Evolutionary conservation across 257 asterid genomes (phyloP).

Genomic region (Salvia splendens): DNA sequence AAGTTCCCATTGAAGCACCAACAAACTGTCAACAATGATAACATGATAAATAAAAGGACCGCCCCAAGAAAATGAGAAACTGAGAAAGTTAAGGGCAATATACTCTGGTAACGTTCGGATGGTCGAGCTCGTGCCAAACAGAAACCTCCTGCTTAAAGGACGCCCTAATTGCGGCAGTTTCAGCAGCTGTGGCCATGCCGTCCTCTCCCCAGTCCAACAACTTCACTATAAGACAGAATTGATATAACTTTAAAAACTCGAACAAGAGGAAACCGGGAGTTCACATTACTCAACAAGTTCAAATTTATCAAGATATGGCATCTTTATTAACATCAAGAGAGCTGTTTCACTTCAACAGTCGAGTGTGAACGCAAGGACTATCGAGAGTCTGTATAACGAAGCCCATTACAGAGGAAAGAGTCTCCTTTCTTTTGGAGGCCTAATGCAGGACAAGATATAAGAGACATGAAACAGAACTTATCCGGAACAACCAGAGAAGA

Average conservation of each 20-base stretch:
- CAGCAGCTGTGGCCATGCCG: conserved; percentile 75
- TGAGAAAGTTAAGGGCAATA: conserved; percentile 15
- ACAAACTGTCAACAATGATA: conserved; percentile 51
- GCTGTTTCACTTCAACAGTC: not conserved
- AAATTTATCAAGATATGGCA: too few species aligned
- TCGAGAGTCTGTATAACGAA: too few species aligned
- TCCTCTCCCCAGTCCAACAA: conserved; percentile 94
- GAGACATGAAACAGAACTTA: not conserved
- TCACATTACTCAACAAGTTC: too few species aligned
- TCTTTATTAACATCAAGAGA: too few species aligned
- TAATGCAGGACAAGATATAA: not conserved
- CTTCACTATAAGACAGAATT: conserved; percentile 52
- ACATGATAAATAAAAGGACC: too few species aligned
- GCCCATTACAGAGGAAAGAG: too few species aligned
- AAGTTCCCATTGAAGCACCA: conserved; percentile 98
- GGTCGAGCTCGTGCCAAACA: conserved; percentile 87
- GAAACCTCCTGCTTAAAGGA: conserved; percentile 82
- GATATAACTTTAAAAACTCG: not conserved
- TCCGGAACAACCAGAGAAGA: too few species aligned
- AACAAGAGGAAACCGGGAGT: too few species aligned
- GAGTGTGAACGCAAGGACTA: not conserved
- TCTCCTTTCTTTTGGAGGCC: not conserved
- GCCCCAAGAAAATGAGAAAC: not conserved
- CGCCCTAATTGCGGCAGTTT: conserved; percentile 71
- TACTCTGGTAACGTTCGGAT: conserved; percentile 70